These are phyloP conservation scores for Kwoniella sp. DNA, from an alignment of 768 basidiomycete genomes.

Conservation along the genomic window DNA sequence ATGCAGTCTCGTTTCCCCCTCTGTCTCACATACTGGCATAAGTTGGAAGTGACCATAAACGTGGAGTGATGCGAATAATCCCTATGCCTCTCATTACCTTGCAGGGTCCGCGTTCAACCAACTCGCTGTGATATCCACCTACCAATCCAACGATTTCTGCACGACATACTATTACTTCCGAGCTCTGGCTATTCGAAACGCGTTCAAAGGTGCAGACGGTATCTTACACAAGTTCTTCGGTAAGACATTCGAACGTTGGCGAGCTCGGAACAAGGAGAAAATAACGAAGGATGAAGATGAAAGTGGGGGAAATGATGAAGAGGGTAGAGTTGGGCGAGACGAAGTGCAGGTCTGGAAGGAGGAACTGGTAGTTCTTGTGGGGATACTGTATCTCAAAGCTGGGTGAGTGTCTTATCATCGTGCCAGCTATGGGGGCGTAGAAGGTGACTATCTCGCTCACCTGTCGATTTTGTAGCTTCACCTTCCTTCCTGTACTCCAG, in stretches of 20 bases:
- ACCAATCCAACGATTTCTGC: constrained; percentile 76
- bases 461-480: constrained; percentile 40
- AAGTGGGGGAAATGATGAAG: constrained; percentile 17
- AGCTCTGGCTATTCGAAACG: constrained; percentile 79
- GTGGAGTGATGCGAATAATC: too few relatives aligned
- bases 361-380: constrained; percentile 74
- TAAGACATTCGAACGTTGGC: constrained; percentile 66
- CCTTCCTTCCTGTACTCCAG: constrained; percentile 28
- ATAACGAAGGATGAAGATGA: not conserved
- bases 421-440: not conserved
- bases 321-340: constrained; percentile 38
- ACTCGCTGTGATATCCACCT: constrained; percentile 86
- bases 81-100: not conserved
- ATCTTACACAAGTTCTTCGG: constrained; percentile 75
- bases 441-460: constrained; percentile 4
- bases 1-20: not conserved
- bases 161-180: constrained; percentile 86
- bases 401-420: constrained; percentile 37
- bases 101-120: constrained; percentile 83
- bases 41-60: too few relatives aligned
- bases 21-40: not conserved
- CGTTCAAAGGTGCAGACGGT: constrained; percentile 83
- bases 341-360: constrained; percentile 69
- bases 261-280: constrained; percentile 12
- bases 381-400: constrained; percentile 63